A percentile compares a stretch with the other conserved stretches of the same genome.
phyloP scores from a whole-genome alignment of 768 basidiomycete genomes.

The Rubroboletus satanas region DNA sequence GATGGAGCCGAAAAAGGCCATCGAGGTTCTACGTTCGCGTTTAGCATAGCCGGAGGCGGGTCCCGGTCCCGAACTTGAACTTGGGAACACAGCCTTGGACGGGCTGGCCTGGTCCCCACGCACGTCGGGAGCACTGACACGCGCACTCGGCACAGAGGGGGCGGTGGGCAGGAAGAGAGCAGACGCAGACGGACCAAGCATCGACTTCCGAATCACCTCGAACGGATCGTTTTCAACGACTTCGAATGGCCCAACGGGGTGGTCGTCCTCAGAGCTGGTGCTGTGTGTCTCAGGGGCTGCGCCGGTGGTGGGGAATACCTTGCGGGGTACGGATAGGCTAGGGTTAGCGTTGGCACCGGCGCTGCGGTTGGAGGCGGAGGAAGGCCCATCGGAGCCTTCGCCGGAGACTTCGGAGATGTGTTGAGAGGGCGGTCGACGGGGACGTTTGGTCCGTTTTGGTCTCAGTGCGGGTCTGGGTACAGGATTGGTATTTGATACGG shows the following conservation, averaged over 20 bases:
- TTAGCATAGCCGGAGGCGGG: not conserved
- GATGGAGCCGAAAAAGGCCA: slow-evolving; percentile 25
- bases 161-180: not conserved
- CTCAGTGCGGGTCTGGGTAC: not conserved
- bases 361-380: not conserved
- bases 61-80: not conserved
- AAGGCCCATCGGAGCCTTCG: slow-evolving; percentile 13
- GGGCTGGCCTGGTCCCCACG: not conserved
- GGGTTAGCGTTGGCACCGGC: not conserved
- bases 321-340: not conserved
- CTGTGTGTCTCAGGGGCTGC: slow-evolving; percentile 3
- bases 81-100: not conserved
- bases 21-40: slow-evolving; percentile 22
- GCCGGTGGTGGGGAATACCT: not conserved
- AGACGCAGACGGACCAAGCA: not conserved
- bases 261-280: slow-evolving; percentile 19
- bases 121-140: not conserved
- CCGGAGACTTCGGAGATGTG: slow-evolving; percentile 24
- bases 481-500: not conserved
- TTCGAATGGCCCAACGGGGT: slow-evolving; percentile 13
- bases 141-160: not conserved
- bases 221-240: slow-evolving; percentile 28
- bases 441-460: slow-evolving; percentile 3
- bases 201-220: slow-evolving; percentile 11
- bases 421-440: slow-evolving; percentile 22